A percentile compares a stretch with the other conserved stretches of the same genome.
phyloP scores from a whole-genome alignment of 2,329 filamentous ascomycete genomes.

The Colletotrichum sp. region DNA sequence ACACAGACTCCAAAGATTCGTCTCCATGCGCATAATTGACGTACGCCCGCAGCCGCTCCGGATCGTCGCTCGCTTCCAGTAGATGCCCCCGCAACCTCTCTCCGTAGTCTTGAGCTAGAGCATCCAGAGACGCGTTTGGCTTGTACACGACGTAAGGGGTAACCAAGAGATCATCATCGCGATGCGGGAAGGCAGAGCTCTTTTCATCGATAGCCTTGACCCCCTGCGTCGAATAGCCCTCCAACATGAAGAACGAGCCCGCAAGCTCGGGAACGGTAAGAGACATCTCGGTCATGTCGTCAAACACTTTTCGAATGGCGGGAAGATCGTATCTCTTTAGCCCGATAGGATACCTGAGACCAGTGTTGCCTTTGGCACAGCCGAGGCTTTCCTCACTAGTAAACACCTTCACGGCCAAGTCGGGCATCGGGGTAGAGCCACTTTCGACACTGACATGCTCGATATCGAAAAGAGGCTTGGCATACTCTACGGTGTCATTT shows the following conservation, averaged over 20 bases:
- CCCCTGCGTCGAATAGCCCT: conserved; percentile 31
- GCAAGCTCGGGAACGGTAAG: conserved; percentile 35
- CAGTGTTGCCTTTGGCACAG: conserved; percentile 45
- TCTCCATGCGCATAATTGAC: conserved; percentile 38
- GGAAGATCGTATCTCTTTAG: conserved; percentile 38
- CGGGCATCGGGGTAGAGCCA: conserved; percentile 41
- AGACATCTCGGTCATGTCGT: conserved; percentile 35
- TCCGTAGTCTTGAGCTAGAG: conserved; percentile 35
- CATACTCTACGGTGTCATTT: conserved; percentile 39
- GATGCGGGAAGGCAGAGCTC: conserved; percentile 42
- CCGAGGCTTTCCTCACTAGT: conserved; percentile 38
- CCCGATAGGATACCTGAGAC: conserved; percentile 48
- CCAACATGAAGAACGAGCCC: conserved; percentile 23
- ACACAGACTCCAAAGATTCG: conserved; percentile 29
- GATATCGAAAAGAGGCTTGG: conserved; percentile 44
- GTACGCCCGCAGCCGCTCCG: conserved; percentile 31
- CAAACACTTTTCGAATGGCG: conserved; percentile 30
- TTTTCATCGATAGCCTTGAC: conserved; percentile 36
- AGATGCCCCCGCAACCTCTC: conserved; percentile 27
- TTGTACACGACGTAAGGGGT: conserved; percentile 30
- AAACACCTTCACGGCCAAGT: conserved; percentile 45
- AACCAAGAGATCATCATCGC: conserved; percentile 38
- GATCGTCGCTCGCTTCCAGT: conserved; percentile 25
- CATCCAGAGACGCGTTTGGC: conserved; percentile 27
- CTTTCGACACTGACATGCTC: conserved; percentile 36